phyloP scores from a whole-genome alignment of 257 asterid genomes.

The Rauvolfia tetraphylla region DNA sequence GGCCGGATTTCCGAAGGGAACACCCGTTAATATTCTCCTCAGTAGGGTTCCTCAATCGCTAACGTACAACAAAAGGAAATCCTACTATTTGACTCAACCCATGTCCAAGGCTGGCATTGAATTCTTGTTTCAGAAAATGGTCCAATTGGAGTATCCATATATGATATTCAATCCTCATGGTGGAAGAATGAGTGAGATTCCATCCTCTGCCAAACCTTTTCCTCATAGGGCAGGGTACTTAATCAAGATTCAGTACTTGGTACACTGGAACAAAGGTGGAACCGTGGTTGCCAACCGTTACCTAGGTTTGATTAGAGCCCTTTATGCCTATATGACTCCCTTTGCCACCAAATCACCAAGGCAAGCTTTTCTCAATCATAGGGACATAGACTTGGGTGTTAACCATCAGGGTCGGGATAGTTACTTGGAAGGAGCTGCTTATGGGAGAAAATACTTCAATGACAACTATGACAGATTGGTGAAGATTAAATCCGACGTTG shows the following conservation, averaged over 20 bases:
- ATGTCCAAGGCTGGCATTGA: conserved; percentile 14
- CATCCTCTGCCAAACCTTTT: conserved; percentile 31
- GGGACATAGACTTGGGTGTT: conserved; percentile 39
- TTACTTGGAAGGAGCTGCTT: conserved; percentile 18
- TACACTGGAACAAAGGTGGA: conserved; percentile 33
- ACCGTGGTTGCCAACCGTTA: conserved; percentile 10
- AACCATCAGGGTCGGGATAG: conserved; percentile 12
- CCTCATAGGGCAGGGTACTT: conserved; percentile 43
- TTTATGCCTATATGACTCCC: conserved; percentile 37
- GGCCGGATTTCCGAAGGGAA: not conserved
- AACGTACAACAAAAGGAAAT: conserved; percentile 7
- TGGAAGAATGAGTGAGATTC: conserved; percentile 34
- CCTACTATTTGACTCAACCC: conserved; percentile 2
- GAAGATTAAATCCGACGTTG: conserved; percentile 22
- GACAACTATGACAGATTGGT: conserved; percentile 31
- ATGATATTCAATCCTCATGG: conserved; percentile 43
- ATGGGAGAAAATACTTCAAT: conserved; percentile 35
- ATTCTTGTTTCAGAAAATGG: conserved; percentile 4
- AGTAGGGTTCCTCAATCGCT: conserved; percentile 4
- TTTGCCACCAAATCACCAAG: conserved; percentile 15
- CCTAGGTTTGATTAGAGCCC: conserved; percentile 21
- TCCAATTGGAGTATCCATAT: conserved; percentile 24
- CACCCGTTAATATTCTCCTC: not conserved
- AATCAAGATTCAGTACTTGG: conserved; percentile 41
- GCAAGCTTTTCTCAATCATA: conserved; percentile 37